Conservation (phyloP, 345 rosid genomes). For the Murraya koenigii region DNA sequence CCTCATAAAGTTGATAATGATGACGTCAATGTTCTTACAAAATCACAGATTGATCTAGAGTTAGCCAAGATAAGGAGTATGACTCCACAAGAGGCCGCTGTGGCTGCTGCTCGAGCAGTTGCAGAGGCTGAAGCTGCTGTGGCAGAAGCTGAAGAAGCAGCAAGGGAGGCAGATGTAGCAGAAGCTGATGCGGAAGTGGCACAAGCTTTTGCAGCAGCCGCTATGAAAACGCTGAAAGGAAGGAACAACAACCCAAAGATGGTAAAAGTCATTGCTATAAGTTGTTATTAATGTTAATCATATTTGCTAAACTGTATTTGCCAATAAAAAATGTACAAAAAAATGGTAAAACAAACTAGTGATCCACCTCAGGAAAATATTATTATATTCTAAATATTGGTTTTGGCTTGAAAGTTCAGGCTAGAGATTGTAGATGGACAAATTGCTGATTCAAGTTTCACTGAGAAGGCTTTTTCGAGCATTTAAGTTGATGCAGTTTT, state of each 20-base stretch:
- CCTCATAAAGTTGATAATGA: constrained; percentile 54
- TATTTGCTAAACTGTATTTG: background rate
- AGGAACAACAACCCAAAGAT: constrained; percentile 47
- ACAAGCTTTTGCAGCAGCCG: constrained; percentile 86
- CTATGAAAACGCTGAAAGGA: constrained; percentile 65
- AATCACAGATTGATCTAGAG: constrained; percentile 77
- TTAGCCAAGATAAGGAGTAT: constrained; percentile 75
- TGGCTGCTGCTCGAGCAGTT: constrained; percentile 87
- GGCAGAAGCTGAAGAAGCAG: constrained; percentile 94
- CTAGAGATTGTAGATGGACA: background rate
- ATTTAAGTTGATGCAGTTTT: background rate
- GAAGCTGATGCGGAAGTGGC: constrained; percentile 97
- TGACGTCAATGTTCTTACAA: constrained; percentile 49
- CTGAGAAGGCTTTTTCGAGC: background rate
- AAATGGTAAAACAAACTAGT: background rate
- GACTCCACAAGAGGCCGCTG: constrained; percentile 84
- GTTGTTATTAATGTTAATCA: background rate
- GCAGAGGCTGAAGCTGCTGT: constrained; percentile 92
- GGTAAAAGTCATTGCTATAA: constrained; percentile 30
- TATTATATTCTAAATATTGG: background rate
- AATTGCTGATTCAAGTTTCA: background rate
- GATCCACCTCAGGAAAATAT: background rate
- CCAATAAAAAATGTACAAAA: background rate
- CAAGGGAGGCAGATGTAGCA: constrained; percentile 88
- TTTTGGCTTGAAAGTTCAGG: background rate